A percentile compares a stretch with the other conserved stretches of the same genome.
These are phyloP conservation scores for Kwoniella botswanensis DNA, from an alignment of 768 basidiomycete species.

Conservation along the genomic window DNA sequence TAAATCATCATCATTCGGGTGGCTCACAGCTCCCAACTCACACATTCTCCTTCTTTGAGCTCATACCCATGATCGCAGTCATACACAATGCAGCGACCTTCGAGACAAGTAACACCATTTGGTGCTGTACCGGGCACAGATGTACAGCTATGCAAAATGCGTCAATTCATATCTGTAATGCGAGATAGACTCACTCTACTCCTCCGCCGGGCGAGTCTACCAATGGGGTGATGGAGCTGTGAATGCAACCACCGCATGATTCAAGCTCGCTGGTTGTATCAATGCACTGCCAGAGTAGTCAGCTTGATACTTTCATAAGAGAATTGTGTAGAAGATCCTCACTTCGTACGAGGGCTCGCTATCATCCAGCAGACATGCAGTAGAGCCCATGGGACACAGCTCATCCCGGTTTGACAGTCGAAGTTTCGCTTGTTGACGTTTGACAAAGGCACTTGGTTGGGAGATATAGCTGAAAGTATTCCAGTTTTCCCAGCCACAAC, in stretches of 20 bases:
- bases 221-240: not conserved
- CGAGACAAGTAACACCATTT: not conserved
- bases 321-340: not conserved
- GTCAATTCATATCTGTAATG: not conserved
- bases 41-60: no score
- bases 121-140: not conserved
- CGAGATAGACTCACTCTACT: not conserved
- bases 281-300: not conserved
- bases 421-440: not conserved
- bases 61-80: no score
- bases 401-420: not conserved
- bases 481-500: not conserved
- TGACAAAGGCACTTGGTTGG: not conserved
- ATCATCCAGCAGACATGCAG: not conserved
- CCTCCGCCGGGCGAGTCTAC: no score
- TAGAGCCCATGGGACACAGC: not conserved
- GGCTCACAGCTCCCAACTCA: no score
- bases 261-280: not conserved
- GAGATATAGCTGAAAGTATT: not conserved
- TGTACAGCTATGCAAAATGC: not conserved
- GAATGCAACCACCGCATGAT: conserved; percentile 1
- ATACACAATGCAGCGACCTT: not conserved
- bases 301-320: not conserved
- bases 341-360: not conserved
- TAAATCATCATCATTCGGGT: no score